These are phyloP conservation scores for Hymenoscyphus salicellus DNA, from an alignment of 2,329 filamentous ascomycete species.

Conservation along the genomic window DNA sequence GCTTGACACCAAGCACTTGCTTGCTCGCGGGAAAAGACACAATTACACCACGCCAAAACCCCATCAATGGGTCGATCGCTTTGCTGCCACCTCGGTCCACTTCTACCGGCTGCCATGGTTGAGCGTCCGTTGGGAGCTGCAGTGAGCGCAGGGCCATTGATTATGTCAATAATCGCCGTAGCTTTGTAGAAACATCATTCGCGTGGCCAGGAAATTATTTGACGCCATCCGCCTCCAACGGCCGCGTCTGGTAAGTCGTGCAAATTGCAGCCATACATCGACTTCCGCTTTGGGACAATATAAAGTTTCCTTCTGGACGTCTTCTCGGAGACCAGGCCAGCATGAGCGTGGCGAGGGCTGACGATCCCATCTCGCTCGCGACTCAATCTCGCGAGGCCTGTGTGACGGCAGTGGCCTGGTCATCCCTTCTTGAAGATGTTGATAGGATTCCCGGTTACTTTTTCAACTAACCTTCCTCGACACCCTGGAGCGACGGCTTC, in stretches of 20 bases:
- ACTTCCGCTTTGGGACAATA: conserved; percentile 17
- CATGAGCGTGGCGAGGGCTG: conserved; percentile 27
- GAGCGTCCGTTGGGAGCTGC: not conserved
- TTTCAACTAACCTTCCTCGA: conserved; percentile 2
- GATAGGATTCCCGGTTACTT: not conserved
- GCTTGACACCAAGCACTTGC: conserved; percentile 1
- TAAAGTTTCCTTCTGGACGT: conserved; percentile 16
- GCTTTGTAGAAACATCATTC: conserved; percentile 24
- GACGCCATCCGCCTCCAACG: conserved; percentile 20
- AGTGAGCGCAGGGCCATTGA: conserved; percentile 12
- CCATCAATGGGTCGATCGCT: conserved; percentile 9
- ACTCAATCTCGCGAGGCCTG: conserved; percentile 7
- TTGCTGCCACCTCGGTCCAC: conserved; percentile 11
- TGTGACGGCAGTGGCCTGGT: not conserved
- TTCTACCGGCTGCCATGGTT: conserved; percentile 13
- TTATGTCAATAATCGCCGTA: conserved; percentile 22
- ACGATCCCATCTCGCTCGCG: conserved; percentile 16
- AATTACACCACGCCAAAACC: conserved; percentile 9
- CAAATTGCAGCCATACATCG: conserved; percentile 30
- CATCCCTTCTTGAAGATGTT: not conserved
- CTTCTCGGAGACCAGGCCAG: conserved; percentile 11
- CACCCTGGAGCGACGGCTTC: not conserved
- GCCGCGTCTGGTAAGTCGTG: conserved; percentile 20
- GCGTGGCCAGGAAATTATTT: conserved; percentile 26
- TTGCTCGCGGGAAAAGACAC: conserved; percentile 1